phyloP scores from a whole-genome alignment of 768 basidiomycete genomes.

The Hericium alpestre region DNA sequence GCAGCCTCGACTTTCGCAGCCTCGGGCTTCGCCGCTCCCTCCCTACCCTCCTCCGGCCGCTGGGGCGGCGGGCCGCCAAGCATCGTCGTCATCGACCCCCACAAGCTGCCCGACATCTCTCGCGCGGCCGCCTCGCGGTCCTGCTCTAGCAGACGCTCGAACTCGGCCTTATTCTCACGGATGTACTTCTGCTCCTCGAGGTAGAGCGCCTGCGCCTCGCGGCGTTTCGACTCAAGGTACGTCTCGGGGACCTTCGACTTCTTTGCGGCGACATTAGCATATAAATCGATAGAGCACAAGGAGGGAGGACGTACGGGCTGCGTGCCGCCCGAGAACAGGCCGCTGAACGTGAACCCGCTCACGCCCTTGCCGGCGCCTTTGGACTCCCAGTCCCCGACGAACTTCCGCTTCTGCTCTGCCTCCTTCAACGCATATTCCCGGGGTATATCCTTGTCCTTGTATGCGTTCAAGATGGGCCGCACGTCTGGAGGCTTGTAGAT shows the following conservation, averaged over 20 bases:
- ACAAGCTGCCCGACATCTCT: constrained; percentile 36
- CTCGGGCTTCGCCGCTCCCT: neutral
- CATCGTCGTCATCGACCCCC: constrained; percentile 3
- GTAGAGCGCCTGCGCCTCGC: constrained; percentile 40
- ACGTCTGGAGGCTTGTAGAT: constrained; percentile 86
- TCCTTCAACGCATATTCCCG: constrained; percentile 85
- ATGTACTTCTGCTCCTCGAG: constrained; percentile 44
- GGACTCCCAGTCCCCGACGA: constrained; percentile 73
- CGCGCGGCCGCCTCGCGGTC: constrained; percentile 37
- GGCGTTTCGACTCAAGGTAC: constrained; percentile 42
- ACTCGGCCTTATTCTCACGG: constrained; percentile 36
- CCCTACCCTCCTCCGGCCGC: neutral
- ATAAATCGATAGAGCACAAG: neutral
- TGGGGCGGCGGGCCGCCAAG: constrained; percentile 9
- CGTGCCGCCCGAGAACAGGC: constrained; percentile 28
- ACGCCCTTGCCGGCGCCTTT: constrained; percentile 22
- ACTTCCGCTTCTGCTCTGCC: constrained; percentile 64
- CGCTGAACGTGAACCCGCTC: constrained; percentile 33
- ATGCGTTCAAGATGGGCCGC: constrained; percentile 76
- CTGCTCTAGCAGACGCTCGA: constrained; percentile 41
- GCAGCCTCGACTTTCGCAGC: neutral
- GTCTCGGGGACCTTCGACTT: constrained; percentile 31
- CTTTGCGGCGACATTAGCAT: constrained; percentile 10
- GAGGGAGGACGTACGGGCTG: constrained; percentile 17
- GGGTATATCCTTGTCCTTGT: constrained; percentile 81